These are phyloP conservation scores for Alternaria sp. DNA, from an alignment of 2,329 filamentous ascomycete species.

Conservation along the genomic window DNA sequence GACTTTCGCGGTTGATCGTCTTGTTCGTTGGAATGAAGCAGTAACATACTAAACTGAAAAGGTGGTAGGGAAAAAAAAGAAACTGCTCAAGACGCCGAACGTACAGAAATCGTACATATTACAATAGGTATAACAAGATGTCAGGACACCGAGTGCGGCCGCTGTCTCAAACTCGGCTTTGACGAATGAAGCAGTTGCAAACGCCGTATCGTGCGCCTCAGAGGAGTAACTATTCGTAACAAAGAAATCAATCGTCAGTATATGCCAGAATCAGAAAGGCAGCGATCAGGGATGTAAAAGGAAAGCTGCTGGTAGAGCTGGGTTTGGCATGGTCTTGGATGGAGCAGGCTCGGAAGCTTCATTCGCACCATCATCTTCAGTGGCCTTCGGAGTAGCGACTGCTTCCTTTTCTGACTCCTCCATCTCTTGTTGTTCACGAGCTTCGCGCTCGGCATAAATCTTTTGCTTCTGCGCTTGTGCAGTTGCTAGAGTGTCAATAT, in stretches of 20 bases:
- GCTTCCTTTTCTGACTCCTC: constrained; percentile 22
- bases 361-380: constrained; percentile 48
- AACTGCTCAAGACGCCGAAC: constrained; percentile 14
- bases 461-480: constrained; percentile 75
- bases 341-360: constrained; percentile 37
- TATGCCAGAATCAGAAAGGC: constrained; percentile 24
- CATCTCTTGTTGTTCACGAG: constrained; percentile 32
- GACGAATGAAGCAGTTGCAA: constrained; percentile 50
- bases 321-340: constrained; percentile 9
- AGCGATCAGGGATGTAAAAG: constrained; percentile 18
- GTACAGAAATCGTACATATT: constrained; percentile 20
- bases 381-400: constrained; percentile 14
- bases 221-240: constrained; percentile 41
- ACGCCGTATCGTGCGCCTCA: constrained; percentile 47
- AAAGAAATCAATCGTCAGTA: constrained; percentile 39
- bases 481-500: constrained; percentile 82
- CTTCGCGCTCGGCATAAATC: constrained; percentile 65
- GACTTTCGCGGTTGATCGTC: constrained; percentile 10
- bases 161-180: constrained; percentile 32
- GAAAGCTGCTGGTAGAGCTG: constrained; percentile 11
- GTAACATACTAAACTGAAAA: not conserved
- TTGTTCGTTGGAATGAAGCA: constrained; percentile 7
- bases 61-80: not conserved
- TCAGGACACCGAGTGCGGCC: constrained; percentile 44
- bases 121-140: constrained; percentile 33